phyloP scores from a whole-genome alignment of 192 early-diverging fungal genomes.

The Jimgerdemannia lactiflua region DNA sequence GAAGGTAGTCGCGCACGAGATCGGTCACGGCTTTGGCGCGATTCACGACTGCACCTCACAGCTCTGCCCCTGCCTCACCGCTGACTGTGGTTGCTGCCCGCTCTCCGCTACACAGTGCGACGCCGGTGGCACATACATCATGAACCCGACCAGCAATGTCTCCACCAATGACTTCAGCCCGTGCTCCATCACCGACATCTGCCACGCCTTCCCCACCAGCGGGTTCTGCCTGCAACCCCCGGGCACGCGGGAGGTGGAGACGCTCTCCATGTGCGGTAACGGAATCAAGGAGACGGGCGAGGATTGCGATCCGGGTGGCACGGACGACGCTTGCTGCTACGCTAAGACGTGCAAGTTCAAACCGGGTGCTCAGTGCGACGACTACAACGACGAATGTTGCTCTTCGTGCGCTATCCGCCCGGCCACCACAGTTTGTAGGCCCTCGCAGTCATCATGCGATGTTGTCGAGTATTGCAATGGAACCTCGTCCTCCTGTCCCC shows the following conservation, averaged over 20 bases:
- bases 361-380: conserved; percentile 69
- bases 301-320: conserved; percentile 87
- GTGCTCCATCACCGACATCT: conserved; percentile 59
- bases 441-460: conserved; percentile 77
- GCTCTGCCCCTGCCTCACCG: conserved; percentile 61
- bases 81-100: conserved; percentile 60
- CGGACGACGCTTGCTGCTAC: conserved; percentile 82
- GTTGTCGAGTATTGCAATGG: conserved; percentile 78
- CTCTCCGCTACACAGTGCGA: conserved; percentile 64
- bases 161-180: conserved; percentile 65
- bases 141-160: conserved; percentile 74
- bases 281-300: conserved; percentile 86
- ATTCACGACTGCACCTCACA: conserved; percentile 79
- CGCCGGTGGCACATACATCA: conserved; percentile 62
- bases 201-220: conserved; percentile 19
- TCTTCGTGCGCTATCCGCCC: conserved; percentile 58
- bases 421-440: conserved; percentile 65
- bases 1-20: conserved; percentile 94
- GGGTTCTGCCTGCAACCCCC: conserved; percentile 34
- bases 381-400: conserved; percentile 86
- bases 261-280: conserved; percentile 88
- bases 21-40: conserved; percentile 87
- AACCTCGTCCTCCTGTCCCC: conserved; percentile 63
- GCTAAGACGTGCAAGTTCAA: conserved; percentile 78
- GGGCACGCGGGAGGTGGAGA: conserved; percentile 26